These are phyloP conservation scores for Jamesozyma piceae DNA, from an alignment of 805 yeast genomes.

Conservation along the genomic window DNA sequence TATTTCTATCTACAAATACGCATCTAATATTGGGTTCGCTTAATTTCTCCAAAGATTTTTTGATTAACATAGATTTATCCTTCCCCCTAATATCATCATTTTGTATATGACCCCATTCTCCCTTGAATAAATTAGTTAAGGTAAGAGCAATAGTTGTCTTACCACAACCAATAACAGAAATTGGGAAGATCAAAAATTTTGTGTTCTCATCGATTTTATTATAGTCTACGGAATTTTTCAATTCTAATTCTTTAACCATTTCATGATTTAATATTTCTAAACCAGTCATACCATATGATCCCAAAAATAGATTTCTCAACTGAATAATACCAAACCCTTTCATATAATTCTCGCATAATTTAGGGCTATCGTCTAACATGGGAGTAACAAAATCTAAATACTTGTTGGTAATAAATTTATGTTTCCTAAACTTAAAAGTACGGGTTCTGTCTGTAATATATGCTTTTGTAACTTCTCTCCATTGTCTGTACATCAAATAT, in stretches of 20 bases:
- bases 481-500: constrained; percentile 76
- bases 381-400: constrained; percentile 62
- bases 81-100: constrained; percentile 60
- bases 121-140: constrained; percentile 43
- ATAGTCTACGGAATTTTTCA: constrained; percentile 32
- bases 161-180: constrained; percentile 91
- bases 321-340: constrained; percentile 65
- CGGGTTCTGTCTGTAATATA: constrained; percentile 34
- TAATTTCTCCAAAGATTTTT: constrained; percentile 36
- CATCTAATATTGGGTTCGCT: constrained; percentile 31
- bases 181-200: constrained; percentile 64
- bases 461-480: constrained; percentile 76
- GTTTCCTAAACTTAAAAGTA: constrained; percentile 38
- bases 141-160: constrained; percentile 76
- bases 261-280: constrained; percentile 45
- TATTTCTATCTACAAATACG: constrained; percentile 75
- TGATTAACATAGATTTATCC: constrained; percentile 42
- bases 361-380: constrained; percentile 41
- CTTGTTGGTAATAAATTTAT: constrained; percentile 50
- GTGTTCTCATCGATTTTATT: constrained; percentile 31
- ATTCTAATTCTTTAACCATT: constrained; percentile 30
- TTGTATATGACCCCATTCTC: constrained; percentile 62
- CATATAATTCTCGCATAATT: constrained; percentile 37
- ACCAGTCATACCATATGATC: constrained; percentile 46
- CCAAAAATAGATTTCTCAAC: constrained; percentile 57